Conservation (phyloP, 2,329 filamentous ascomycete genomes). For the Ceratocystis colombiana region DNA sequence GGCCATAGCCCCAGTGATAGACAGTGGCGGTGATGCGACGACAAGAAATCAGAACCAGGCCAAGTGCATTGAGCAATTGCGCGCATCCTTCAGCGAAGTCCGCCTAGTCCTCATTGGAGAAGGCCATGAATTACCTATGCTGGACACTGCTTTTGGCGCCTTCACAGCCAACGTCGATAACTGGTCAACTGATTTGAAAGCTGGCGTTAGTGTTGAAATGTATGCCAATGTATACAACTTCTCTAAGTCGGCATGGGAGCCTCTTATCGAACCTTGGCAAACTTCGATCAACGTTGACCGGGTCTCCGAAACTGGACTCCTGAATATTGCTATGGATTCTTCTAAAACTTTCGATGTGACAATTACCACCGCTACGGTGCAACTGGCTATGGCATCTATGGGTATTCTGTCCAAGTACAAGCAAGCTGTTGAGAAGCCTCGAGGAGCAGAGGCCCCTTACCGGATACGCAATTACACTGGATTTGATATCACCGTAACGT, state of each 20-base stretch:
- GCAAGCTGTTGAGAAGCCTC: conserved; percentile 78
- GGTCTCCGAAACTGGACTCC: conserved; percentile 60
- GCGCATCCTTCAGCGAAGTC: conserved; percentile 76
- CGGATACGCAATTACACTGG: conserved; percentile 91
- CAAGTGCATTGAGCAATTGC: conserved; percentile 59
- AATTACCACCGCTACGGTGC: conserved; percentile 85
- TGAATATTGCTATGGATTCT: conserved; percentile 78
- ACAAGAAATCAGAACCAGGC: conserved; percentile 24
- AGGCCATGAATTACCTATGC: conserved; percentile 83
- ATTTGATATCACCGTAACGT: conserved; percentile 73
- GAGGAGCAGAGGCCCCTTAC: conserved; percentile 85
- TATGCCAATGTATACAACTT: conserved; percentile 98
- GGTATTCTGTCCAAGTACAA: conserved; percentile 81
- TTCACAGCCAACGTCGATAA: conserved; percentile 78
- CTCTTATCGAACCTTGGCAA: conserved; percentile 90
- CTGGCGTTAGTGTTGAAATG: conserved; percentile 81
- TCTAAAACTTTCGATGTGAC: conserved; percentile 87
- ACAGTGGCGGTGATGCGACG: neutral
- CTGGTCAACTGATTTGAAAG: conserved; percentile 81
- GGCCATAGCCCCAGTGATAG: neutral
- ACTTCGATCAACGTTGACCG: conserved; percentile 82
- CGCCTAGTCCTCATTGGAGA: conserved; percentile 92
- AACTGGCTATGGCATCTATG: conserved; percentile 82
- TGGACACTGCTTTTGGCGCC: conserved; percentile 86
- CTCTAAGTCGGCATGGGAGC: conserved; percentile 97